Evolutionary conservation across 163 green algal species (phyloP).

Genomic region (Scenedesmus sp.): DNA sequence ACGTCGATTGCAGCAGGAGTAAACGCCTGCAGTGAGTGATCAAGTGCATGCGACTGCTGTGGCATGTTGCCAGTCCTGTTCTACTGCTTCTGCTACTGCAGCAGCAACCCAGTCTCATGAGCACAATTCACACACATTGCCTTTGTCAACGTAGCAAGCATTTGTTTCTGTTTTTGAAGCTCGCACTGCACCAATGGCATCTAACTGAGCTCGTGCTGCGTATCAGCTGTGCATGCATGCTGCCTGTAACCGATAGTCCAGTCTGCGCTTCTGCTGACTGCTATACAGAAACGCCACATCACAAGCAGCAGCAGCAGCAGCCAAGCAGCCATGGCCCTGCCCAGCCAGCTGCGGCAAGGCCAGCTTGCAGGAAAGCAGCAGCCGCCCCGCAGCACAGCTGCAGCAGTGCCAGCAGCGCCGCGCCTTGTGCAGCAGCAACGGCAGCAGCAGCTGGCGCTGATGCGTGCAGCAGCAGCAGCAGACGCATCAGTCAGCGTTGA

Average conservation of each 20-base stretch:
- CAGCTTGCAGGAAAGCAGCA: background rate
- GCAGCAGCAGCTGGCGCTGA: background rate
- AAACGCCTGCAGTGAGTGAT: background rate
- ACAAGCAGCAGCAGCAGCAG: background rate
- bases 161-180: background rate
- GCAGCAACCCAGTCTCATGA: background rate
- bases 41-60: background rate
- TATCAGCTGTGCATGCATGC: background rate
- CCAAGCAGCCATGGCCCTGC: background rate
- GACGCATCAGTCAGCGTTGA: conserved; percentile 67
- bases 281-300: background rate
- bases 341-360: conserved; percentile 3
- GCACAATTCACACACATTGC: background rate
- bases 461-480: background rate
- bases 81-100: background rate
- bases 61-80: background rate
- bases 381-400: background rate
- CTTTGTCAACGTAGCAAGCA: background rate
- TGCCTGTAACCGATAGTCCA: background rate
- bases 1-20: no score
- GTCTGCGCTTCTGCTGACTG: background rate
- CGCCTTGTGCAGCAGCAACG: background rate
- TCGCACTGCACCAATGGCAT: background rate
- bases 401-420: background rate
- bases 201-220: background rate